Evolutionary conservation across 768 basidiomycete genomes (phyloP).

Genomic region (Pleurotus tuber-regium): DNA sequence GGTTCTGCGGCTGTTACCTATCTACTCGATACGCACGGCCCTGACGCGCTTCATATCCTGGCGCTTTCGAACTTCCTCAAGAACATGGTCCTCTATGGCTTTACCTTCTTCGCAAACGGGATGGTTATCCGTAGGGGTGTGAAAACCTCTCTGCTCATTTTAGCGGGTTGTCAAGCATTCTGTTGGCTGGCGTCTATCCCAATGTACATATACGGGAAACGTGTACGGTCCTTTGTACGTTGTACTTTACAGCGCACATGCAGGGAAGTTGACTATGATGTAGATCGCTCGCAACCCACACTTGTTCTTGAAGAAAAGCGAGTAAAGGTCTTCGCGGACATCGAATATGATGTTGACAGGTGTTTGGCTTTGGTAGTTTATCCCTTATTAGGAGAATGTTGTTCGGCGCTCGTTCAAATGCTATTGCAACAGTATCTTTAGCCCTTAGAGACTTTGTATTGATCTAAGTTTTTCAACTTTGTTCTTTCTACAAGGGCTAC

Average conservation of each 20-base stretch:
- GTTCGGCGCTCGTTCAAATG: not conserved
- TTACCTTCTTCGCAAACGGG: constrained; percentile 43
- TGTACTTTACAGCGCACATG: too few relatives aligned
- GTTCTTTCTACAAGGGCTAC: too few relatives aligned
- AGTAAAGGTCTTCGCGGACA: not conserved
- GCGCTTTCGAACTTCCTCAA: constrained; percentile 42
- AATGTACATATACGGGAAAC: constrained; percentile 44
- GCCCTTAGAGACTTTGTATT: too few relatives aligned
- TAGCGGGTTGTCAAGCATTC: constrained; percentile 36
- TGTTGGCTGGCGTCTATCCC: constrained; percentile 41
- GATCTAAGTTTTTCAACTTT: too few relatives aligned
- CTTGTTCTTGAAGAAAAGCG: not conserved
- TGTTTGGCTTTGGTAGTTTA: too few relatives aligned
- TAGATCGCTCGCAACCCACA: constrained; percentile 1
- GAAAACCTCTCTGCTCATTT: constrained; percentile 35
- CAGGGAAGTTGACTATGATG: too few relatives aligned
- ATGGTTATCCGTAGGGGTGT: constrained; percentile 37
- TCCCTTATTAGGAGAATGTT: not conserved
- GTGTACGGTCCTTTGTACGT: constrained; percentile 39
- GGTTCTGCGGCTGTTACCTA: constrained; percentile 42
- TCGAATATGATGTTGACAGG: too few relatives aligned
- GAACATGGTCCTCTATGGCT: constrained; percentile 43
- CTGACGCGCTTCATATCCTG: constrained; percentile 38
- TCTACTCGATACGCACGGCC: constrained; percentile 42
- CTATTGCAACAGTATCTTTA: too few relatives aligned